phyloP scores from a whole-genome alignment of 2,329 filamentous ascomycete genomes.

The Xylaria sp. region DNA sequence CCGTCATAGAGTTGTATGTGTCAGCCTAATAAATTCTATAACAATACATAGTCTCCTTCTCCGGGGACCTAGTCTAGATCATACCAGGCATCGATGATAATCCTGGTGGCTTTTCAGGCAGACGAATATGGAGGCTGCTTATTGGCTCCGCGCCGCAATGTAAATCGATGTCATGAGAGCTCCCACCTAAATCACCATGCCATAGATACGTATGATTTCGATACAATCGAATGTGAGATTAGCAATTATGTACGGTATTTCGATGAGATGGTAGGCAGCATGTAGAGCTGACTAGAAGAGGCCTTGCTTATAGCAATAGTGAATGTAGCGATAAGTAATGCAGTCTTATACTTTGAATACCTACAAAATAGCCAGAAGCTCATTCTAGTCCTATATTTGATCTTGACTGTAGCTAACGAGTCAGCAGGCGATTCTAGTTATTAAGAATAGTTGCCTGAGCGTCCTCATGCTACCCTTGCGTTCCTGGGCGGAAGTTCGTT shows the following conservation, averaged over 20 bases:
- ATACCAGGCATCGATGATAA: too few relatives aligned
- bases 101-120: slow-evolving; percentile 46
- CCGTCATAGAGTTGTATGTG: neutral
- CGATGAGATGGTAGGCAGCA: neutral
- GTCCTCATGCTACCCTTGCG: neutral
- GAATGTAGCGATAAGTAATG: neutral
- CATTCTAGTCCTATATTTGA: too few relatives aligned
- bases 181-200: neutral
- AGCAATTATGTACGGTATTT: neutral
- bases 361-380: too few relatives aligned
- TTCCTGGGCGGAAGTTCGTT: neutral
- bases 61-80: too few relatives aligned
- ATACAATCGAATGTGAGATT: slow-evolving; percentile 18
- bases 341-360: too few relatives aligned
- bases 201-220: neutral
- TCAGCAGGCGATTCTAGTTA: neutral
- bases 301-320: neutral
- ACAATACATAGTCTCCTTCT: neutral
- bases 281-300: neutral
- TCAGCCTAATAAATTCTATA: slow-evolving; percentile 3
- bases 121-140: slow-evolving; percentile 46
- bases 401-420: neutral
- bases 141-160: slow-evolving; percentile 44
- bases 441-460: neutral
- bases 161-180: neutral